A percentile compares a stretch with the other conserved stretches of the same genome.
These are phyloP conservation scores for Mortierella sp. DNA, from an alignment of 371 early-diverging fungal genomes.

Conservation along the genomic window DNA sequence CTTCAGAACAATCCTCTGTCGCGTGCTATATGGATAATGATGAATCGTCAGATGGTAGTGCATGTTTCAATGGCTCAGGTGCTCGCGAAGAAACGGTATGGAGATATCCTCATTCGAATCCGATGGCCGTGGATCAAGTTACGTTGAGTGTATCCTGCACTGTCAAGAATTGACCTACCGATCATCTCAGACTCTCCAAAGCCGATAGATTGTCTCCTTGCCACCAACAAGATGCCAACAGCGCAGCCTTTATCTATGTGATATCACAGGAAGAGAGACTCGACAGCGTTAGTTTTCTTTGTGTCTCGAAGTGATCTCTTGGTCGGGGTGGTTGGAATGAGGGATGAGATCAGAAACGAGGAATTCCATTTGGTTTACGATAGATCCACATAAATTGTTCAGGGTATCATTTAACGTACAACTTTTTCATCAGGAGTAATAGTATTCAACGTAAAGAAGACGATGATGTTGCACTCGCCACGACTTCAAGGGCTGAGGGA, in stretches of 20 bases:
- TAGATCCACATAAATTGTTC: slow-evolving; percentile 54
- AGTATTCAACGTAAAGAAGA: slow-evolving; percentile 8
- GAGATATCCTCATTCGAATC: slow-evolving; percentile 55
- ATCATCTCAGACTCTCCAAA: too few species aligned
- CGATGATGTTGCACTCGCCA: not conserved
- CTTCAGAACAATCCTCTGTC: not conserved
- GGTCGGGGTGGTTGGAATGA: not conserved
- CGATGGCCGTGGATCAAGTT: not conserved
- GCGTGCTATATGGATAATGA: slow-evolving; percentile 10
- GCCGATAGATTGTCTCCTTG: too few species aligned
- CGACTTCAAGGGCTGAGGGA: not conserved
- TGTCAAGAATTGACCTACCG: too few species aligned
- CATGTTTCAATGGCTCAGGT: slow-evolving; percentile 57
- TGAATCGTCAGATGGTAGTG: slow-evolving; percentile 59
- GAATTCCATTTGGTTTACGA: slow-evolving; percentile 57
- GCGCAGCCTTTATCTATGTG: too few species aligned
- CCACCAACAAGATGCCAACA: too few species aligned
- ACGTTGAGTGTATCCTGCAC: too few species aligned
- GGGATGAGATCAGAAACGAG: slow-evolving; percentile 52
- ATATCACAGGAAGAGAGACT: too few species aligned
- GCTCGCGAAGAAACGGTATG: slow-evolving; percentile 57
- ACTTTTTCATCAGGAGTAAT: slow-evolving; percentile 50
- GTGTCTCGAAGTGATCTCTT: not conserved
- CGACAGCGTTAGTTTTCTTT: too few species aligned
- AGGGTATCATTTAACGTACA: slow-evolving; percentile 57